Conservation (phyloP, 2,329 filamentous ascomycete species). For the Fusarium keratoplasticum region DNA sequence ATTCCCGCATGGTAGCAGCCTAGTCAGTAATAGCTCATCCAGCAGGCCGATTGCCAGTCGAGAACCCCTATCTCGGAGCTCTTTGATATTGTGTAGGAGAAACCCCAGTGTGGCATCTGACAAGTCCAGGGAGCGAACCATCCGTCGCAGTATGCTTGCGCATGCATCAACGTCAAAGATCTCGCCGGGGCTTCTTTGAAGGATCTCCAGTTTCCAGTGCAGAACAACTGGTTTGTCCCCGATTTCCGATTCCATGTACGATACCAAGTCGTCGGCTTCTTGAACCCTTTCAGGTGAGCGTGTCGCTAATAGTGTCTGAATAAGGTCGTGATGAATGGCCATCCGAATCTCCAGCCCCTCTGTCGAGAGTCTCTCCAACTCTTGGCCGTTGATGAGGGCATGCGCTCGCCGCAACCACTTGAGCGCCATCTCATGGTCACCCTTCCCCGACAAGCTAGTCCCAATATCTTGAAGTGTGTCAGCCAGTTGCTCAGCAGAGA, state of each 20-base stretch:
- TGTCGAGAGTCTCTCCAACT: slow-evolving; percentile 66
- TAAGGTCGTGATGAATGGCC: slow-evolving; percentile 72
- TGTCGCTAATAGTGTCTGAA: slow-evolving; percentile 65
- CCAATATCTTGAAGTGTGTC: slow-evolving; percentile 81
- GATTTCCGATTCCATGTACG: slow-evolving; percentile 70
- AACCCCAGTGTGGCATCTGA: slow-evolving; percentile 74
- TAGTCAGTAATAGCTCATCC: slow-evolving; percentile 71
- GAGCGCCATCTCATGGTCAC: slow-evolving; percentile 65
- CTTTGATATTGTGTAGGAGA: slow-evolving; percentile 75
- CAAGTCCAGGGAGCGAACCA: slow-evolving; percentile 70
- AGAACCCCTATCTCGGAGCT: slow-evolving; percentile 67
- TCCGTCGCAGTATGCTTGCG: slow-evolving; percentile 65
- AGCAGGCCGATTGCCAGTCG: slow-evolving; percentile 63
- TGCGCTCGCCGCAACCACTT: slow-evolving; percentile 81
- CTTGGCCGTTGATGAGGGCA: slow-evolving; percentile 66
- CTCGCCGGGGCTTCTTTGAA: slow-evolving; percentile 62
- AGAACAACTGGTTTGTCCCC: slow-evolving; percentile 74
- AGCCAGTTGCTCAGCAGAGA: slow-evolving; percentile 69
- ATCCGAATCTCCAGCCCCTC: slow-evolving; percentile 74
- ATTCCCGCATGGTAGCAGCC: slow-evolving; percentile 63
- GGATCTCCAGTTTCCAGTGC: slow-evolving; percentile 75
- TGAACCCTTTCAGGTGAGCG: slow-evolving; percentile 57
- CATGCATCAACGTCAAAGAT: slow-evolving; percentile 62
- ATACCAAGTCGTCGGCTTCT: slow-evolving; percentile 68
- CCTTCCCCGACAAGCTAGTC: slow-evolving; percentile 63